Evolutionary conservation across 2,329 filamentous ascomycete genomes (phyloP).

Genomic region (Monosporascus sp.): DNA sequence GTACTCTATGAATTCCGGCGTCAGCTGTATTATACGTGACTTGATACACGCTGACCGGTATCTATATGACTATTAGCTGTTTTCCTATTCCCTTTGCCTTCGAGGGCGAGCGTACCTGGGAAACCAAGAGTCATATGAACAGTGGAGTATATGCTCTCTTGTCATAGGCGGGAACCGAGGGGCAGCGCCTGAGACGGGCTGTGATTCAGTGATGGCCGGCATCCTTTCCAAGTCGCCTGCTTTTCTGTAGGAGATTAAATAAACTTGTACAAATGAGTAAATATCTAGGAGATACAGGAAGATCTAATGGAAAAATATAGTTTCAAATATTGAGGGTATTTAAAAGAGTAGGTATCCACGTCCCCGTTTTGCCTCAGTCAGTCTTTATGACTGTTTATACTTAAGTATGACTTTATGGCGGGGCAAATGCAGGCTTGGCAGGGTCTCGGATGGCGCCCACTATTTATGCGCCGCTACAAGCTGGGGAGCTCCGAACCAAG

Average conservation of each 20-base stretch:
- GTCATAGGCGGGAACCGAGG: slow-evolving; percentile 71
- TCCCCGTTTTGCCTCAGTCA: not conserved
- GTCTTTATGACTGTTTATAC: too few relatives aligned
- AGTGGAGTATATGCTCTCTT: slow-evolving; percentile 84
- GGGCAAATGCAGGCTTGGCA: slow-evolving; percentile 7
- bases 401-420: not conserved
- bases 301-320: not conserved
- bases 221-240: slow-evolving; percentile 6
- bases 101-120: slow-evolving; percentile 51
- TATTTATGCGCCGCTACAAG: not conserved
- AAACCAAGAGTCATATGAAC: slow-evolving; percentile 92
- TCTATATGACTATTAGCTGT: slow-evolving; percentile 33
- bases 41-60: slow-evolving; percentile 80
- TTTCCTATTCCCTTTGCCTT: not conserved
- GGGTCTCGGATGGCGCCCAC: not conserved
- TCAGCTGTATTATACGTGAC: slow-evolving; percentile 76
- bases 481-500: slow-evolving; percentile 6
- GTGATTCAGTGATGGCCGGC: slow-evolving; percentile 19
- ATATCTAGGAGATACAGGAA: not conserved
- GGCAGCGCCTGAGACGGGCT: slow-evolving; percentile 12
- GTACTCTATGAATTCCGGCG: slow-evolving; percentile 73
- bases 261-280: not conserved
- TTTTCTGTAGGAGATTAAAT: not conserved
- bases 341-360: not conserved
- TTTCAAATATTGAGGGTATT: not conserved